Evolutionary conservation across 306 rosid genomes (phyloP).

Genomic region (Ormosia semicastrata): DNA sequence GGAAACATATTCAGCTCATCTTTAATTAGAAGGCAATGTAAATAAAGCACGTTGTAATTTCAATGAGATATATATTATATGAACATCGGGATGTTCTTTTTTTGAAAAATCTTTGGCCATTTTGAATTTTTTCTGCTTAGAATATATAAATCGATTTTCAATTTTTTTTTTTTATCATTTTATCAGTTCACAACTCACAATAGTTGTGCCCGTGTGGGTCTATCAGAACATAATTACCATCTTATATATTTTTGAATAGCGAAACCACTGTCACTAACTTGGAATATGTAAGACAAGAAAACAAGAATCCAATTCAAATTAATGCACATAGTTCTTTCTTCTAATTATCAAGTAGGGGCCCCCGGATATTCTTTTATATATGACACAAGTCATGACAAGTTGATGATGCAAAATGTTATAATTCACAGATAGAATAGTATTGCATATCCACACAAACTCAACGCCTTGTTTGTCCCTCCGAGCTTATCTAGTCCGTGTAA

Average conservation of each 20-base stretch:
- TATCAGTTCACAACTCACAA: not conserved
- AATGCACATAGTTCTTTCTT: constrained; percentile 23
- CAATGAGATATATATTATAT: not conserved
- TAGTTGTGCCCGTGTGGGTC: constrained; percentile 25
- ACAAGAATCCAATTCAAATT: constrained; percentile 26
- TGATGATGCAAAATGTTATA: constrained; percentile 16
- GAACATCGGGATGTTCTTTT: not conserved
- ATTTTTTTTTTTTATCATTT: not conserved
- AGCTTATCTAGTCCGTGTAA: not conserved
- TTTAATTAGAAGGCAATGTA: constrained; percentile 1
- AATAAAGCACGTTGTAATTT: constrained; percentile 1
- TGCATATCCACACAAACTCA: not conserved
- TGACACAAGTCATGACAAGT: constrained; percentile 26
- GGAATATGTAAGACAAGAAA: constrained; percentile 34
- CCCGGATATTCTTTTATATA: constrained; percentile 2
- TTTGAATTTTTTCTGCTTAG: no score
- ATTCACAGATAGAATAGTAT: constrained; percentile 35
- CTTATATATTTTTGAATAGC: constrained; percentile 7
- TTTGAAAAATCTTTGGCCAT: no score
- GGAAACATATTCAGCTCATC: not conserved
- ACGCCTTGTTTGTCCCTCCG: constrained; percentile 12
- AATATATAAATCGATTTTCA: not conserved
- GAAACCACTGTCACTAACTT: constrained; percentile 19
- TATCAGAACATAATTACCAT: constrained; percentile 14
- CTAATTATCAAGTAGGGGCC: constrained; percentile 27